Evolutionary conservation across 768 basidiomycete genomes (phyloP).

Genomic region (Clitopilus hobsonii): DNA sequence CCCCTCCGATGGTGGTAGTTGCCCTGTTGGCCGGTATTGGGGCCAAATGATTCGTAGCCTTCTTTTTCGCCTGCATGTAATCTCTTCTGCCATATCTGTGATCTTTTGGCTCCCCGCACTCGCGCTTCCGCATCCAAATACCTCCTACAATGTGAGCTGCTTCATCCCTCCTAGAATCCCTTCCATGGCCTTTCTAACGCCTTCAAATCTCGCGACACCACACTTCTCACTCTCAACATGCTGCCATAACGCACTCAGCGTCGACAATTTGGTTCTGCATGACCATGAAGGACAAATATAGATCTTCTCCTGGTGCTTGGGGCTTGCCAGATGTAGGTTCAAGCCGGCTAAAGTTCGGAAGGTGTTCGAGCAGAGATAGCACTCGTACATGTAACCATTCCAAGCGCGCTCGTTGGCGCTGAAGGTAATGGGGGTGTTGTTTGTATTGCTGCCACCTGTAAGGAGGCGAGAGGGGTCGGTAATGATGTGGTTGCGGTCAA

Average conservation of each 20-base stretch:
- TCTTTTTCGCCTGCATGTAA: no score
- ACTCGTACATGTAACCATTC: constrained; percentile 1
- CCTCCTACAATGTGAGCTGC: background rate
- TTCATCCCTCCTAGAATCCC: background rate
- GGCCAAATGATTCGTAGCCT: no score
- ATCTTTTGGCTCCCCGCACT: no score
- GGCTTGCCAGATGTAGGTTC: constrained; percentile 1
- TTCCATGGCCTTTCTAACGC: background rate
- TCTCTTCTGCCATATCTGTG: no score
- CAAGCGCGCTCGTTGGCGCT: background rate
- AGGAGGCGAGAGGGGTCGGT: constrained; percentile 53
- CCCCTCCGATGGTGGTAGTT: no score
- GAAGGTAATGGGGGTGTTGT: background rate
- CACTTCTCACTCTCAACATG: constrained; percentile 2
- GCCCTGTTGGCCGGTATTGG: no score
- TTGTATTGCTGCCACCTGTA: constrained; percentile 18
- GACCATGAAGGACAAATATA: background rate
- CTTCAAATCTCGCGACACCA: background rate
- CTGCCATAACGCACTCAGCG: constrained; percentile 2
- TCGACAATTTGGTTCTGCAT: background rate
- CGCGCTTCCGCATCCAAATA: background rate
- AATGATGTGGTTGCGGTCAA: constrained; percentile 45
- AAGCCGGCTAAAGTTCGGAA: background rate
- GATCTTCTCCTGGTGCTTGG: background rate
- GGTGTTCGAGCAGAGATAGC: background rate